Conservation (phyloP, 345 rosid species). For the Gossypium raimondii region DNA sequence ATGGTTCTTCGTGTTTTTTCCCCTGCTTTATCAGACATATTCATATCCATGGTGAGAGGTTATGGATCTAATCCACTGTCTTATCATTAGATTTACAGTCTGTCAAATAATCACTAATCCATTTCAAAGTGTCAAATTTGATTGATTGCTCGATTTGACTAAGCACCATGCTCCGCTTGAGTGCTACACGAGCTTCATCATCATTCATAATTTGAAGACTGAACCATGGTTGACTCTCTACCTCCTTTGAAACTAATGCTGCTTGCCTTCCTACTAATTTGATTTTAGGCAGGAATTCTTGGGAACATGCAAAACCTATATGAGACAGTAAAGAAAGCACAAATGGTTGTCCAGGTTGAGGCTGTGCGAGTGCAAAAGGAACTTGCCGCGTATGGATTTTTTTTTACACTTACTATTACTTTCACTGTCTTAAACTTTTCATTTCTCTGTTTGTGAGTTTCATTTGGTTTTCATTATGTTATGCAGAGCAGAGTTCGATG, state of each 20-base stretch:
- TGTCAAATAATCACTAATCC: background rate
- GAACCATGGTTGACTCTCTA: background rate
- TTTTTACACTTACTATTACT: background rate
- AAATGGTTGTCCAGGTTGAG: slow-evolving; percentile 95
- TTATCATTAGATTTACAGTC: background rate
- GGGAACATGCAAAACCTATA: slow-evolving; percentile 91
- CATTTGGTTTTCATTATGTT: slow-evolving; percentile 15
- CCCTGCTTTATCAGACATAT: background rate
- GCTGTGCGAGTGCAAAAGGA: slow-evolving; percentile 90
- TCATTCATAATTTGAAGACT: background rate
- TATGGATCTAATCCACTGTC: background rate
- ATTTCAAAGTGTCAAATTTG: background rate
- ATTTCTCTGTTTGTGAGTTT: slow-evolving; percentile 19
- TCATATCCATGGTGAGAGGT: background rate
- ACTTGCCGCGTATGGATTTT: slow-evolving; percentile 64
- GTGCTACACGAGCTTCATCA: background rate
- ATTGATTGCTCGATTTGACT: background rate
- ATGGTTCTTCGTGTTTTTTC: background rate
- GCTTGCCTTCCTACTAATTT: slow-evolving; percentile 15
- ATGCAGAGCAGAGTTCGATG: slow-evolving; percentile 90
- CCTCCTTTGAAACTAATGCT: slow-evolving; percentile 18
- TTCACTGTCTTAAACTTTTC: slow-evolving; percentile 6
- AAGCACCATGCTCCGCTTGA: background rate
- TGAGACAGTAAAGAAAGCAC: slow-evolving; percentile 95
- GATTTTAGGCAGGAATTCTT: slow-evolving; percentile 21